A percentile compares a stretch with the other conserved stretches of the same genome.
Conservation (phyloP, 2,329 filamentous ascomycete species). For the Coniella lustricola region DNA sequence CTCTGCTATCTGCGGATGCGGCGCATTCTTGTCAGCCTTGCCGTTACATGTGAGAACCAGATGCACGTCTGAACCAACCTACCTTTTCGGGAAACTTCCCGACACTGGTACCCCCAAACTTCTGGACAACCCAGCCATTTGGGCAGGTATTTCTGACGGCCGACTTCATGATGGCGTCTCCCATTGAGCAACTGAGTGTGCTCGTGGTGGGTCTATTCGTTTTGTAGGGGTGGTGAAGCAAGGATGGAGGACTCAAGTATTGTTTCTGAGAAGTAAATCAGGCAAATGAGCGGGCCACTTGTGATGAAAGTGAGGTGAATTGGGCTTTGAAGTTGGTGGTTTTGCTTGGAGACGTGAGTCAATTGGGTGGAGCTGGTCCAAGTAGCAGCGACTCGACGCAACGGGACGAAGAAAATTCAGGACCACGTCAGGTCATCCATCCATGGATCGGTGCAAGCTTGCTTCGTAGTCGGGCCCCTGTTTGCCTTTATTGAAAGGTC, state of each 20-base stretch:
- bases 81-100: conserved; percentile 81
- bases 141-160: conserved; percentile 23
- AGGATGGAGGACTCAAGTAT: not conserved
- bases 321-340: not conserved
- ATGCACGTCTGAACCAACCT: not conserved
- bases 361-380: conserved; percentile 4
- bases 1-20: conserved; percentile 48
- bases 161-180: conserved; percentile 19
- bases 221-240: not conserved
- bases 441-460: no score
- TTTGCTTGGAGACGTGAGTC: conserved; percentile 1
- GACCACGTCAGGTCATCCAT: no score
- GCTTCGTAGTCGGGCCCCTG: no score
- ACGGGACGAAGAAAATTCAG: not conserved
- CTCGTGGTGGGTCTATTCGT: not conserved
- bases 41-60: not conserved
- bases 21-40: not conserved
- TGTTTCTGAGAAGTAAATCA: not conserved
- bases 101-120: conserved; percentile 91
- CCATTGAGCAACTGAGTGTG: not conserved
- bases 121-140: conserved; percentile 77
- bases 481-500: no score
- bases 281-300: not conserved
- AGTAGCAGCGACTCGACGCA: not conserved
- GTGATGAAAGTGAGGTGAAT: not conserved